Evolutionary conservation across 495 filamentous ascomycete species (phyloP).

Genomic region (Talaromyces trachyspermus): DNA sequence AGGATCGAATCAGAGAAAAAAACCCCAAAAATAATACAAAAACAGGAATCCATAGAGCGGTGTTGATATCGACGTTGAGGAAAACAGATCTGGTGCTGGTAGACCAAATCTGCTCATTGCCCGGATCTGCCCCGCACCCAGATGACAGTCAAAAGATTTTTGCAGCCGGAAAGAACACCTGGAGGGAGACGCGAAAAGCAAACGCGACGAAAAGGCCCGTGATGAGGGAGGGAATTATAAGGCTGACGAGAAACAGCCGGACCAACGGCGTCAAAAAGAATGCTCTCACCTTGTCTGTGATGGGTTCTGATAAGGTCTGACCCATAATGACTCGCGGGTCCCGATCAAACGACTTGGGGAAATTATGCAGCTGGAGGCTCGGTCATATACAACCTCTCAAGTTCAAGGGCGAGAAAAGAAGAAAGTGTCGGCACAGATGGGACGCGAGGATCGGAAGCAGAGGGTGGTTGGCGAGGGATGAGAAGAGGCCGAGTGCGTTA

Average conservation of each 20-base stretch:
- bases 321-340: slow-evolving; percentile 57
- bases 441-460: background rate
- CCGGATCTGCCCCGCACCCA: slow-evolving; percentile 7
- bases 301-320: slow-evolving; percentile 98
- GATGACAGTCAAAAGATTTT: background rate
- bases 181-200: too few relatives aligned
- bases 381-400: slow-evolving; percentile 3
- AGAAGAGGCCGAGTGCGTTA: slow-evolving; percentile 1
- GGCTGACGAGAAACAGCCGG: background rate
- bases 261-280: too few relatives aligned
- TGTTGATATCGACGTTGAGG: background rate
- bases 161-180: background rate
- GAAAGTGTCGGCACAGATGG: background rate
- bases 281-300: slow-evolving; percentile 87
- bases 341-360: slow-evolving; percentile 3
- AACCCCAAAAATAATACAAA: too few relatives aligned
- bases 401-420: slow-evolving; percentile 3
- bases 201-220: background rate
- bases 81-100: too few relatives aligned
- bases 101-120: background rate
- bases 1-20: background rate
- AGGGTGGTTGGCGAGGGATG: slow-evolving; percentile 7
- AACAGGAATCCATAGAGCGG: too few relatives aligned
- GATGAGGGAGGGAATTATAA: background rate
- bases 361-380: slow-evolving; percentile 9